Evolutionary conservation across 73 alveolate genomes (phyloP).

Genomic region (Paramecium biaurelia): DNA sequence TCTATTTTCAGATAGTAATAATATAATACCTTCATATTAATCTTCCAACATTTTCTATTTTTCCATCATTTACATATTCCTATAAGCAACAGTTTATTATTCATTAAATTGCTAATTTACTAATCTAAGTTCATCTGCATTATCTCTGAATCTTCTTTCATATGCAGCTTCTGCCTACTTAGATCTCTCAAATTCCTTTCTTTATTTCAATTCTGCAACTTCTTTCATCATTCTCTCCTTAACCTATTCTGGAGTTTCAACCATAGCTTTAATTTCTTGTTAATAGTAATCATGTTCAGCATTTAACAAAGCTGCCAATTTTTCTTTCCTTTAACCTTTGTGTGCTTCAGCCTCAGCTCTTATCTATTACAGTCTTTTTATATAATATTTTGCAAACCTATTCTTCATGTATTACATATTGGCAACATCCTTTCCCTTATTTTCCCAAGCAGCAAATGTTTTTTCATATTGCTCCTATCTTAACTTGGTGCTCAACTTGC

Average conservation of each 20-base stretch:
- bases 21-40: conserved; percentile 47
- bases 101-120: conserved; percentile 52
- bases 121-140: conserved; percentile 60
- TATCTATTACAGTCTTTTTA: neutral
- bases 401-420: conserved; percentile 19
- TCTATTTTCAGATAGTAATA: neutral
- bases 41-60: conserved; percentile 50
- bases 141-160: conserved; percentile 38
- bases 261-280: conserved; percentile 50
- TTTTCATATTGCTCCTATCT: conserved; percentile 53
- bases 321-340: conserved; percentile 42
- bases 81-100: conserved; percentile 44
- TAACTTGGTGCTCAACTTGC: conserved; percentile 7
- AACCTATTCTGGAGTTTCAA: conserved; percentile 64
- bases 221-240: conserved; percentile 56
- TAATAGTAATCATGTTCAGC: conserved; percentile 48
- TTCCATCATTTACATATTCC: conserved; percentile 58
- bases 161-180: conserved; percentile 9
- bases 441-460: conserved; percentile 60
- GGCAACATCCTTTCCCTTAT: conserved; percentile 58
- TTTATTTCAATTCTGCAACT: conserved; percentile 42
- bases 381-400: neutral
- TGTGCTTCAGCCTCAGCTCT: conserved; percentile 32
- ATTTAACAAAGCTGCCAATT: conserved; percentile 44
- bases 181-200: conserved; percentile 43